Evolutionary conservation across 176 grass and related monocot genomes (phyloP), one percentile per base, ranked within the genome.

Genomic region (Echinochloa phyllopogon): DNA sequence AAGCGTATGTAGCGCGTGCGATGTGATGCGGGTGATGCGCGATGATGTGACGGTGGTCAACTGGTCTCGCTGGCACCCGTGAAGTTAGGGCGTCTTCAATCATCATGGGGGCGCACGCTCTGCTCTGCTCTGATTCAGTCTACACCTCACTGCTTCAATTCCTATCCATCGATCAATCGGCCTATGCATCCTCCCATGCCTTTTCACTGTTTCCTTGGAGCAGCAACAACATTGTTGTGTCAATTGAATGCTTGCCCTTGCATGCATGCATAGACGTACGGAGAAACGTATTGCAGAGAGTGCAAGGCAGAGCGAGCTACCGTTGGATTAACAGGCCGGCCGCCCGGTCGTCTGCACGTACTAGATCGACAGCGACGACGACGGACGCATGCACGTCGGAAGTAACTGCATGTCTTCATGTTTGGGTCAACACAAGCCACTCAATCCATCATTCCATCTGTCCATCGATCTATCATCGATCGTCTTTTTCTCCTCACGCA

Each of bases 31-130:
- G 20, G n/a, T n/a, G n/a, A n/a, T n/a, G n/a, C n/a, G n/a, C n/a
- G n/a, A n/a, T 45, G 89, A 88, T 86, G 68, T 73, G 87, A 93
- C 40, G 24, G 67, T 64, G 45, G 86, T 87, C 84, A 91, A 84
- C 63, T 68, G 66, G 80, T 47, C 57, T 18, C 13, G 52, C 51
- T 68, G 52, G 58, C 78, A 77, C 42, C 84, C 90, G 84, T 82
- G 84, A 88, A 86, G 86, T 88, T 78, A 85, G 93, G 85, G 82
- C 85, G 85, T 49, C 66, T 79, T 74, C 86, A 92, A 90, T 92
- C 90, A 88, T 77, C 83, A 77, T 87, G 79, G 68, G 82, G 83
- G 74, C 65, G 74, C 90, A 65, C 84, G 45, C 58, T 66, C 64
- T 69, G 25, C 47, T 59, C 29, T 57, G 49, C 8, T 74, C 72